Evolutionary conservation across 164 flowering plant genomes (phyloP), one percentile per base, ranked within the genome.

Genomic region (Vitis rotundifolia): DNA sequence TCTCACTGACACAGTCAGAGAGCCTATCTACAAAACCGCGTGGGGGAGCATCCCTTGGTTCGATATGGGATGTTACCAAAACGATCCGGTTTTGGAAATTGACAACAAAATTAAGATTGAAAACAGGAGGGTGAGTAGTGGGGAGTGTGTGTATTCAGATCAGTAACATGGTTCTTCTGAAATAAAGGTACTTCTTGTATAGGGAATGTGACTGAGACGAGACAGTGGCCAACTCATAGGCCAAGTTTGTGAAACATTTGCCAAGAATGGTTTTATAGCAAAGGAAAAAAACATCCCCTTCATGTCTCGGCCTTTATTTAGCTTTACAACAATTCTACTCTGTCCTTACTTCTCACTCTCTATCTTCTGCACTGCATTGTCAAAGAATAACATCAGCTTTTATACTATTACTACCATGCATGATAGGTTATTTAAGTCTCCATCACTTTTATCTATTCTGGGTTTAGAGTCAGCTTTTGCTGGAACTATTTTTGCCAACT

Each of bases 181-280:
- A n/a, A 16, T 18, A 15, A 14, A 11, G 19, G 26, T 12, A 18
- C 47, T 50, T 13, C 9, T 52, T 57, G 59, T 58, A 65, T 59
- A 68, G 55, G 76, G 66, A 76, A 73, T 61, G 69, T 61, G 77
- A 77, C 28, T 70, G 64, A 69, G 71, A 73, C 77, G n/a, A 70
- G 71, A 77, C 71, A 58, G 44, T 37, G 10, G 1, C 16, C 14
- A 61, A 56, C 53, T 49, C 58, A 59, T 62, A 49, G 29, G 28
- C 67, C 59, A 51, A 51, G 50, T 64, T 49, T 1, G 65, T 64
- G 76, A 58, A 71, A 64, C 44, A 53, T 6, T 48, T 65, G 61
- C 75, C 64, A 6, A 28, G 12, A 47, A 8, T 15, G 58, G 16
- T 12, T 48, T 11, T 60, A n/a, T 4, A 3, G 18, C n/a, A 31